Evolutionary conservation across 148 eudicot genomes (phyloP), one percentile per base, ranked within the genome.

Genomic region (Amaranthus hypochondriacus): DNA sequence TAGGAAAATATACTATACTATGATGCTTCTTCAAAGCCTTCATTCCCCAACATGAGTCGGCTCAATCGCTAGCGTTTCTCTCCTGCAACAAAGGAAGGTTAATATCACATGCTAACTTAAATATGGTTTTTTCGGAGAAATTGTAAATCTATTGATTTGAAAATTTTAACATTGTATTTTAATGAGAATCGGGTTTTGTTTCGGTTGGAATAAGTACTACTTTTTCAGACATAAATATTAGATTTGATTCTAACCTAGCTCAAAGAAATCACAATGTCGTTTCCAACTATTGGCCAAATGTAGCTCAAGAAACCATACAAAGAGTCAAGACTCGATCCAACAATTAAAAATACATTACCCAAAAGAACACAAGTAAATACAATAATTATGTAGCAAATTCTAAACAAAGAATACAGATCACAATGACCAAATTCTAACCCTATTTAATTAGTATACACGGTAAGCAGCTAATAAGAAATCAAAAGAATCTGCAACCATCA

Each of bases 401-500:
- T 62, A 28, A 39, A 43, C 67, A 49, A 66, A 6, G 21, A 14
- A 15, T 46, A 56, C 66, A 62, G 53, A 64, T 64, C 46, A 56
- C 39, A 64, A 13, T 52, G 28, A 15, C 58, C 59, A 48, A 53
- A 5, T 28, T 52, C 43, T 44, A 73, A 66, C 9, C 14, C 63
- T 39, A 7, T 42, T 42, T 14, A 49, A 52, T 49, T 18, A 56
- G 49, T 59, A 69, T 70, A 76, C 74, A 69, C 15, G 73, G 58
- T 76, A 43, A 67, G 72, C 48, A 66, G 64, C 55, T 62, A 43
- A 5, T 6, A 66, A 0, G 11, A 60, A 4, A 61, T 12, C 9
- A 10, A 7, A 62, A 68, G 70, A 78, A 73, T 69, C 54, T 60
- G 61, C 73, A 69, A 51, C 73, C 68, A 66, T 75, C 77, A 73